Percentiles rank a stretch among this genome's conserved stretches.
Conservation (phyloP, 768 basidiomycete genomes). For the Scleroderma citrinum region DNA sequence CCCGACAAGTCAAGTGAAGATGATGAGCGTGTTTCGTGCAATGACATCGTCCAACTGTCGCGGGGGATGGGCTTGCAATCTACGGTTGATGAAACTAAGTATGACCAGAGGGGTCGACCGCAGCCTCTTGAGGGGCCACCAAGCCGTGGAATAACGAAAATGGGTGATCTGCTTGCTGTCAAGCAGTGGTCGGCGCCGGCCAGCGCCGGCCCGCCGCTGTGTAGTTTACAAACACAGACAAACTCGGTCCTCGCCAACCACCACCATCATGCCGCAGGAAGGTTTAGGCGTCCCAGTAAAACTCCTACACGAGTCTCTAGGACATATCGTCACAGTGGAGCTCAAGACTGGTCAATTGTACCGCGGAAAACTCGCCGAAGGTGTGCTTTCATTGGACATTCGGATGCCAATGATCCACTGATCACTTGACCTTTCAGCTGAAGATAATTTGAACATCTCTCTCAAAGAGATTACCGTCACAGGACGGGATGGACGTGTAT, state of each 20-base stretch:
- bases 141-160: neutral
- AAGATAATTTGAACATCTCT: conserved; percentile 97
- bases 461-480: conserved; percentile 96
- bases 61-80: no score
- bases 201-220: no score
- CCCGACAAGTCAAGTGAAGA: conserved; percentile 13
- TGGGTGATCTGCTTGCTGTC: neutral
- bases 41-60: neutral
- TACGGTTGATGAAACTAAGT: no score
- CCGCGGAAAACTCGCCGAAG: conserved; percentile 95
- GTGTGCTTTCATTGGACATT: conserved; percentile 36
- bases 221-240: conserved; percentile 11
- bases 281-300: conserved; percentile 94
- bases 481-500: conserved; percentile 95
- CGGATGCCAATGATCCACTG: conserved; percentile 10
- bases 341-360: conserved; percentile 97
- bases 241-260: conserved; percentile 13
- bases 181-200: no score
- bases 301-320: conserved; percentile 91
- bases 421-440: conserved; percentile 52
- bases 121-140: no score
- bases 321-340: conserved; percentile 96
- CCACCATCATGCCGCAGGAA: conserved; percentile 35
- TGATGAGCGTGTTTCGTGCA: conserved; percentile 14
- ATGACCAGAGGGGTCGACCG: no score